phyloP scores from a whole-genome alignment of 176 grass and related monocot genomes.

The Saccharum officinarum region DNA sequence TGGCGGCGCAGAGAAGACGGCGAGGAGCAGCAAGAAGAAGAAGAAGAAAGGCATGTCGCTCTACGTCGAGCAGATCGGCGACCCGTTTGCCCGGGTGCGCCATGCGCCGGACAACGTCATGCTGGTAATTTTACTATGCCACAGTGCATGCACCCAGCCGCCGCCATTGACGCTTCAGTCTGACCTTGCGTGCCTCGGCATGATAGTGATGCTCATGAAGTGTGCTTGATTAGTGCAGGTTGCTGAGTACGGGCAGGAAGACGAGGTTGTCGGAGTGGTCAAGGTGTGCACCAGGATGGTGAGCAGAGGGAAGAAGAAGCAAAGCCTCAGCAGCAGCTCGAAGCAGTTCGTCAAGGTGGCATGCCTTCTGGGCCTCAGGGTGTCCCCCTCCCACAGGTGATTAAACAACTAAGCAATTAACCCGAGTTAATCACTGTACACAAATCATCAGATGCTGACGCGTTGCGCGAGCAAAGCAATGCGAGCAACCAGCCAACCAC shows the following conservation, averaged over 20 bases:
- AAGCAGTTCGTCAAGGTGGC: slow-evolving; percentile 55
- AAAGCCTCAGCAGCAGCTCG: background rate
- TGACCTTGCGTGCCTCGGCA: background rate
- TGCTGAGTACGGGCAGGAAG: slow-evolving; percentile 56
- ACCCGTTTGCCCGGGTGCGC: slow-evolving; percentile 60
- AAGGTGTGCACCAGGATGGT: slow-evolving; percentile 68
- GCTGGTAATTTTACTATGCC: slow-evolving; percentile 44
- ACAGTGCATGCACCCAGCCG: background rate
- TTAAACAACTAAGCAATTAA: background rate
- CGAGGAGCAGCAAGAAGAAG: background rate
- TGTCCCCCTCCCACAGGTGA: slow-evolving; percentile 73
- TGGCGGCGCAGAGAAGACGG: slow-evolving; percentile 27
- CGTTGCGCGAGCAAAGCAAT: slow-evolving; percentile 14
- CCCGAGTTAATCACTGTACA: background rate
- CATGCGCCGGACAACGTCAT: slow-evolving; percentile 66
- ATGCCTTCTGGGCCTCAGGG: slow-evolving; percentile 75
- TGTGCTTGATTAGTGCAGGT: slow-evolving; percentile 39
- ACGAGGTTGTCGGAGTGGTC: slow-evolving; percentile 68
- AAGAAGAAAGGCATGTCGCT: slow-evolving; percentile 52
- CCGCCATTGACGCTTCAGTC: slow-evolving; percentile 20
- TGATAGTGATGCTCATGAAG: background rate
- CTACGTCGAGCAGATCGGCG: slow-evolving; percentile 61
- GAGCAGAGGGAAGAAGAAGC: slow-evolving; percentile 39
- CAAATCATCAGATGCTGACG: background rate
- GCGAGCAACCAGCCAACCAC: background rate